Evolutionary conservation across 441 rosid genomes (phyloP).

Genomic region (Erodium trifolium): DNA sequence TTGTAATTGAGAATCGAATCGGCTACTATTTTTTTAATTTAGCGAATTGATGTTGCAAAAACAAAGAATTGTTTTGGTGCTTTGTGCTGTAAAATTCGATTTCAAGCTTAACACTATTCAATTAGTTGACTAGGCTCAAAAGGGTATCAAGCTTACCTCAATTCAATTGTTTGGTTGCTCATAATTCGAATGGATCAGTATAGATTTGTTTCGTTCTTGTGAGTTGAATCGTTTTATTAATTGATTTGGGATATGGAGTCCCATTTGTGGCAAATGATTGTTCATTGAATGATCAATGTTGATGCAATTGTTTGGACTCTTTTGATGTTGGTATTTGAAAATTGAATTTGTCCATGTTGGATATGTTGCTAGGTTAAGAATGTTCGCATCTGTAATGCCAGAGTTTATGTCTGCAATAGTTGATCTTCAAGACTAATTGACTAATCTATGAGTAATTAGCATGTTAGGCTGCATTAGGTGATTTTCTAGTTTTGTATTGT

Average conservation of each 20-base stretch:
- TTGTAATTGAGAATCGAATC: background rate
- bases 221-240: background rate
- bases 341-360: background rate
- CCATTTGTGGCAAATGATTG: background rate
- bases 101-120: background rate
- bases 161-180: too few species aligned
- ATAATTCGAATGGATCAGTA: background rate
- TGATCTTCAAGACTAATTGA: background rate
- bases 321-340: background rate
- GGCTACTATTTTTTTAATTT: background rate
- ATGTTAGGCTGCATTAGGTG: background rate
- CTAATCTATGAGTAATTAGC: background rate
- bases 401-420: background rate
- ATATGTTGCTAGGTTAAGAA: background rate
- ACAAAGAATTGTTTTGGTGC: background rate
- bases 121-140: background rate
- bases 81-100: background rate
- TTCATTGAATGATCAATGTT: background rate
- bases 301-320: background rate
- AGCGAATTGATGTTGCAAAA: background rate
- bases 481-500: background rate
- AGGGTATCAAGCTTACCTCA: too few species aligned
- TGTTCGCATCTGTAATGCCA: background rate
- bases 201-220: background rate
- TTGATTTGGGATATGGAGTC: background rate